Evolutionary conservation across 2,329 filamentous ascomycete genomes (phyloP), one percentile per base, ranked within the genome.

Genomic region (Juglanconis oblonga): DNA sequence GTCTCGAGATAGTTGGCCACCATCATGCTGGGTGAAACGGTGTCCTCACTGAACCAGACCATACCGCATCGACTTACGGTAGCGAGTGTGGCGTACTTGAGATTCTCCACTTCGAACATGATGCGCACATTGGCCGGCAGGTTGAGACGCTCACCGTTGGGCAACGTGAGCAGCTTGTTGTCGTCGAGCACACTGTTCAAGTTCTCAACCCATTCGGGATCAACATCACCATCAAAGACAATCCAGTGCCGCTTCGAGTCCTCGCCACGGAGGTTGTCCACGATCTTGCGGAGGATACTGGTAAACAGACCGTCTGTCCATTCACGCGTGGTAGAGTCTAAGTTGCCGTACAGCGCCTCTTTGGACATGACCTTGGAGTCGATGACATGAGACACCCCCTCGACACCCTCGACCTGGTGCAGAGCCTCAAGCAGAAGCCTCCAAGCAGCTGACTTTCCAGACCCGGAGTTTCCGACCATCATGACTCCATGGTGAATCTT

Each of bases 291-390:
- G 47, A 99, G 81, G 65, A 97, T 99, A 72, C 94, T 96, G 8
- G 95, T 99, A 73, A 99, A 99, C 10, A 99, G 82, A 74, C 95
- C 95, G 69, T 99, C 96, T 0, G 95, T 99, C 95, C 95, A 99
- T 75, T 99, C 95, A 68, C 95, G 87, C 2, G 95, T 99, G 2
- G 95, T 99, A 61, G 91, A 93, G 73, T 99, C 95, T 52, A 99
- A 83, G 68, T 88, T 97, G 71, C 95, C 95, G 70, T 99, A 99
- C 4, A 99, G 81, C 31, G 91, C 91, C 77, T 99, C 95, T 77
- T 99, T 99, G 55, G 93, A 97, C 95, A 99, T 99, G 74, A 99
- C 96, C 78, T 99, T 99, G 45, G 94, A 96, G 74, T 99, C 95
- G 67, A 99, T 99, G 59, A 99, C 91, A 71, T 99, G 95, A 66